Evolutionary conservation across 2,329 filamentous ascomycete genomes (phyloP), one percentile per base, ranked within the genome.

Genomic region (Lecanicillium sp.): DNA sequence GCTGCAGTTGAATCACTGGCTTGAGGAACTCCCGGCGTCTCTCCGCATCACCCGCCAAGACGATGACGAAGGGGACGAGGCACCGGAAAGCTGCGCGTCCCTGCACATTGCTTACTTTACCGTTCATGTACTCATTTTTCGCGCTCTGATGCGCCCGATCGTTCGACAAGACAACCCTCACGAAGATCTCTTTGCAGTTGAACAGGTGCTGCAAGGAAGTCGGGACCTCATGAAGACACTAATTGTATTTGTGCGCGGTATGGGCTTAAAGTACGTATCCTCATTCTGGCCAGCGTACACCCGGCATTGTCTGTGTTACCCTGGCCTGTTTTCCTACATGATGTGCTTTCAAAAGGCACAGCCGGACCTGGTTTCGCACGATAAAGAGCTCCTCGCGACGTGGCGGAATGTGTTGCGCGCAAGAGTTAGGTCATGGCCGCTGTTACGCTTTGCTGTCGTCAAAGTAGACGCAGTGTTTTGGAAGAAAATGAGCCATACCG

Each of bases 381-480:
- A 49, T 19, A 37, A 30, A 14, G 34, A 33, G n/a, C 22, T 49
- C 20, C 44, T 49, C 7, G 41, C 28, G 4, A 45, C 36, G 4
- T 48, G 47, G 47, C 42, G 47, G 25, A 44, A 43, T 20, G 41
- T 42, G 32, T 30, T 49, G 36, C 37, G 47, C 3, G 46, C 47
- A 17, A 41, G 47, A 17, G 46, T 47, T 8, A 43, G 42, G 17
- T 44, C 47, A 5, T 51, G 48, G 48, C 46, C 47, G 3, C 29
- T 51, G 4, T 33, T 51, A 12, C 41, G 47, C 1, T 49, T 51
- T 29, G 47, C 37, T 1, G 45, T 48, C 10, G 47, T 49, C 3
- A 51, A 51, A 34, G 43, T 51, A 18, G 48, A 51, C 37, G 48
- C 48, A 2, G 37, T 51, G 4, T 49, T 45, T 31, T 51, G 48